A percentile compares a stretch with the other conserved stretches of the same genome.
Evolutionary conservation across 768 basidiomycete genomes (phyloP).

Genomic region (Russula lepida): DNA sequence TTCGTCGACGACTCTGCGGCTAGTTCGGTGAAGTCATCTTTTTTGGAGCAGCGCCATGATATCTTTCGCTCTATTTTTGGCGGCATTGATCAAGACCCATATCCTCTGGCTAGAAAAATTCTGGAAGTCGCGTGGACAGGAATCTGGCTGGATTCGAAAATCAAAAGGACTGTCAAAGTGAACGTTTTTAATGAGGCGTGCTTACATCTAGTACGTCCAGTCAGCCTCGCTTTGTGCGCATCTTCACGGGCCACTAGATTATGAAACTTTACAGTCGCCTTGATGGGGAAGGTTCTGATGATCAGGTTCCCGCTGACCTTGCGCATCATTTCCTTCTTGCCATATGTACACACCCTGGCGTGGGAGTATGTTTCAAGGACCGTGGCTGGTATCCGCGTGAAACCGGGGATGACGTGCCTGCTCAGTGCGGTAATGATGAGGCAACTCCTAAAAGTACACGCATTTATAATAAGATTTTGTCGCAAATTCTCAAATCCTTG

Average conservation of each 20-base stretch:
- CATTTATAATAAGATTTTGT: slow-evolving; percentile 77
- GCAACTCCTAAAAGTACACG: slow-evolving; percentile 34
- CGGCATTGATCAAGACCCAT: slow-evolving; percentile 58
- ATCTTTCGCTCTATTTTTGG: slow-evolving; percentile 64
- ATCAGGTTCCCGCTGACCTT: slow-evolving; percentile 64
- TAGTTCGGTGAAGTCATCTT: slow-evolving; percentile 47
- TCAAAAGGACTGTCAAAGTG: slow-evolving; percentile 66
- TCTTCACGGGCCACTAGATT: slow-evolving; percentile 37
- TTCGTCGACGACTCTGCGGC: slow-evolving; percentile 48
- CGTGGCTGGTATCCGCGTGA: slow-evolving; percentile 87
- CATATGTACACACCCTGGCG: slow-evolving; percentile 71
- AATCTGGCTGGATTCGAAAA: slow-evolving; percentile 63
- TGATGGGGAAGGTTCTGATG: slow-evolving; percentile 40
- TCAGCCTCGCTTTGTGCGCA: not conserved
- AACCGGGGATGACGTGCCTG: slow-evolving; percentile 31
- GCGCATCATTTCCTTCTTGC: slow-evolving; percentile 83
- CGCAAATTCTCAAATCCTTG: slow-evolving; percentile 60
- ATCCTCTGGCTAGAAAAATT: slow-evolving; percentile 48
- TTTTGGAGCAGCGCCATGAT: slow-evolving; percentile 66
- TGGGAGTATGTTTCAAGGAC: slow-evolving; percentile 82
- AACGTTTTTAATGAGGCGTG: slow-evolving; percentile 60
- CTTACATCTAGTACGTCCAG: slow-evolving; percentile 47
- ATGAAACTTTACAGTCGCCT: slow-evolving; percentile 65
- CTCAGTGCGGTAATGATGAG: slow-evolving; percentile 32
- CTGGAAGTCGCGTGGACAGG: slow-evolving; percentile 72